These are phyloP conservation scores for Pyropia yezoensis DNA, from an alignment of 23 red algal species.

Conservation along the genomic window DNA sequence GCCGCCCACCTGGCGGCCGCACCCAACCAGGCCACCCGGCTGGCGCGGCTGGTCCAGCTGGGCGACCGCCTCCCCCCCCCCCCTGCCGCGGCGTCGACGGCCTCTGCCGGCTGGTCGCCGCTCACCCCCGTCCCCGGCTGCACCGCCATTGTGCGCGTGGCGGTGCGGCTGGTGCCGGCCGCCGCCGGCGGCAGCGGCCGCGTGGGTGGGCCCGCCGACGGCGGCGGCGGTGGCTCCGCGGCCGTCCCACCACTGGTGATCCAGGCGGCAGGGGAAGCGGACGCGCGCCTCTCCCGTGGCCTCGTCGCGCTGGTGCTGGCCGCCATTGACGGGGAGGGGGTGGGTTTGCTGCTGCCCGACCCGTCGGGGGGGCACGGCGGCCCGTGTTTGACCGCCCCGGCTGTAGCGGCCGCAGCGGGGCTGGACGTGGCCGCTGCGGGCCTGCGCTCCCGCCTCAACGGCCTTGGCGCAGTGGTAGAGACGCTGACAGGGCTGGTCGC, in stretches of 20 bases:
- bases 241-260: no score
- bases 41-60: constrained; percentile 11
- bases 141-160: constrained; percentile 28
- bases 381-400: not conserved
- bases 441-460: constrained; percentile 2
- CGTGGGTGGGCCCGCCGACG: not conserved
- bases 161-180: not conserved
- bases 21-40: constrained; percentile 3
- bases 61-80: constrained; percentile 10
- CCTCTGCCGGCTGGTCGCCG: not conserved
- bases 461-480: not conserved
- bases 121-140: constrained; percentile 33
- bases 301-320: constrained; percentile 33
- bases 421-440: constrained; percentile 3
- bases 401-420: constrained; percentile 5
- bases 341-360: no score
- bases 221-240: no score
- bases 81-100: not conserved
- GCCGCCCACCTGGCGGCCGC: no score
- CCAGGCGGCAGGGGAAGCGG: constrained; percentile 8
- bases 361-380: not conserved
- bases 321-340: constrained; percentile 22
- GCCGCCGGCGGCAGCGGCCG: constrained; percentile 4
- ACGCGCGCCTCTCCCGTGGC: constrained; percentile 49
- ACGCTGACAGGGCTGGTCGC: not conserved